A percentile compares a stretch with the other conserved stretches of the same genome.
Conservation (phyloP, 176 grass and related monocot genomes). For the Zea luxurians region DNA sequence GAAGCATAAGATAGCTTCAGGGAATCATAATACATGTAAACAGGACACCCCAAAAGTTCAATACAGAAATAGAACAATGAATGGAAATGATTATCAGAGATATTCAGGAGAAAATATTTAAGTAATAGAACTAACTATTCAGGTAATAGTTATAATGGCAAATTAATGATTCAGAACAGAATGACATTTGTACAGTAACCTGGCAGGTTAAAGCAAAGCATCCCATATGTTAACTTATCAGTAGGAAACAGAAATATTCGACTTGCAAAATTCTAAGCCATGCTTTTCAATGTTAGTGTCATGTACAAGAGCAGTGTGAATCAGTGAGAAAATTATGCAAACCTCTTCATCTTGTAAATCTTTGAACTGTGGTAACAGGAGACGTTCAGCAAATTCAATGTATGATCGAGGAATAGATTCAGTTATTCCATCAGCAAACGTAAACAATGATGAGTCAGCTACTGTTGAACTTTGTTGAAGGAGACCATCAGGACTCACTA, state of each 20-base stretch:
- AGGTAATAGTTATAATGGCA: not conserved
- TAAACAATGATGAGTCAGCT: constrained; percentile 73
- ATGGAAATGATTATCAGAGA: not conserved
- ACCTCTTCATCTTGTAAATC: constrained; percentile 74
- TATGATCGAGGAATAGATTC: constrained; percentile 76
- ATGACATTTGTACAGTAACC: not conserved
- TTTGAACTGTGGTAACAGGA: constrained; percentile 75
- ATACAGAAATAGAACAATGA: not conserved
- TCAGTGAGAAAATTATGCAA: constrained; percentile 18
- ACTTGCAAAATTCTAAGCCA: constrained; percentile 8
- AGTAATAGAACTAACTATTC: not conserved
- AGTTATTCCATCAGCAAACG: constrained; percentile 77
- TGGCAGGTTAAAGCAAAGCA: not conserved
- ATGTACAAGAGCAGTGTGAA: not conserved
- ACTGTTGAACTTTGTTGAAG: constrained; percentile 97
- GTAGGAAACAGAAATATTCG: not conserved
- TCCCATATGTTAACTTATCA: not conserved
- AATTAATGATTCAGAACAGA: not conserved
- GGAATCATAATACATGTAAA: not conserved
- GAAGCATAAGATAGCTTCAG: not conserved
- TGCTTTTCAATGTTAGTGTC: not conserved
- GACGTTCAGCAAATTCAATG: constrained; percentile 95
- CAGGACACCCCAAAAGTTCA: not conserved
- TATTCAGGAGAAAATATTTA: not conserved
- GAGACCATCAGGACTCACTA: constrained; percentile 93